phyloP scores from a whole-genome alignment of 2,329 filamentous ascomycete species.

The Venturia nashicola region DNA sequence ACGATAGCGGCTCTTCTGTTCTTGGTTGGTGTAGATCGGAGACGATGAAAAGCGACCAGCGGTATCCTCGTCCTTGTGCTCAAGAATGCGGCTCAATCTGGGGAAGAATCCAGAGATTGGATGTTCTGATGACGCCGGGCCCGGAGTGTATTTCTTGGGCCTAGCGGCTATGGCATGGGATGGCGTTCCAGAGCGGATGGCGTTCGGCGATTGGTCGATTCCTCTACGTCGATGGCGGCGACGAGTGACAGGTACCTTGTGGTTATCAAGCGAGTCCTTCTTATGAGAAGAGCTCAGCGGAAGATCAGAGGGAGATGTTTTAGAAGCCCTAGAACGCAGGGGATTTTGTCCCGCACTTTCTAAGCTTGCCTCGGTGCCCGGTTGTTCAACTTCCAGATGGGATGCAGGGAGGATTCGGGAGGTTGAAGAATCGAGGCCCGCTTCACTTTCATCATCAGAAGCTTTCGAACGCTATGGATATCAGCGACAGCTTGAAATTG shows the following conservation, averaged over 20 bases:
- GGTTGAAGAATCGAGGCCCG: neutral
- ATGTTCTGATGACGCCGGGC: neutral
- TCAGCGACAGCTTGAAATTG: neutral
- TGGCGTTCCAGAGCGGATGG: neutral
- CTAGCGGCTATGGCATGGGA: neutral
- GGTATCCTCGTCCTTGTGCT: conserved; percentile 19
- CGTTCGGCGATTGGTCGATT: neutral
- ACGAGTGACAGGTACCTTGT: neutral
- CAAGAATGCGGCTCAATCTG: conserved; percentile 28
- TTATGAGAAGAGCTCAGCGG: neutral
- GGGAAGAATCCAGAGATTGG: conserved; percentile 21
- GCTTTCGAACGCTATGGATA: neutral
- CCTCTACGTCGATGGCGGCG: neutral
- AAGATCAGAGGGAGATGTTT: neutral
- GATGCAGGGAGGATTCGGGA: neutral
- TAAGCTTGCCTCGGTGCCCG: neutral
- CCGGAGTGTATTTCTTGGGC: neutral
- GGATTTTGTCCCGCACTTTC: neutral
- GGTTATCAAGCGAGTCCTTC: neutral
- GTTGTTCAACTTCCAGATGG: neutral
- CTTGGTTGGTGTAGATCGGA: conserved; percentile 15
- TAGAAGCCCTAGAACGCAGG: neutral
- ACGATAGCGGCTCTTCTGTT: conserved; percentile 15
- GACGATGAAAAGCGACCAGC: neutral
- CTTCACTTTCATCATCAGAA: neutral